Base-by-base conservation (phyloP, 495 filamentous ascomycete species). In the Geopyxis carbonaria region DNA sequence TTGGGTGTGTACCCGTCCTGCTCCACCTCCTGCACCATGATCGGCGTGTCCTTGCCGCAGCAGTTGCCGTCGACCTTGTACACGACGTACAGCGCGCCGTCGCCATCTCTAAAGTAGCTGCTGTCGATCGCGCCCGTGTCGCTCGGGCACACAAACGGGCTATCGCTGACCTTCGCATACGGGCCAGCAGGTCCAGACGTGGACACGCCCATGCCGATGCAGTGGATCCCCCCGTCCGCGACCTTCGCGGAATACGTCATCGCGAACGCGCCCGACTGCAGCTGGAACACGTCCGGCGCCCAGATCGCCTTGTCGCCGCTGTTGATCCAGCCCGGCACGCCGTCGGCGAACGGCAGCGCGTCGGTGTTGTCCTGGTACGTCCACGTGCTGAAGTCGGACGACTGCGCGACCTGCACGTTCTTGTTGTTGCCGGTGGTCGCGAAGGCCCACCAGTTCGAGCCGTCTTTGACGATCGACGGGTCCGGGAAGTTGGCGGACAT, bases 41-140 rank as follows among this genome's bases (percentile, higher is more conserved):
- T 67, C 0, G 73, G 74, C 5, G 73, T 78, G 4, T 61, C 41
- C 4, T 68, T 48, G 11, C 73, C 70, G 23, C 72, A 43, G 44
- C 61, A 64, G 44, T 72, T 76, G 18, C 73, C 73, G 51, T 78
- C 69, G 5, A 77, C 59, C 46, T 77, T 77, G 59, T 70, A 78
- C 1, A 70, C 49, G 4, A 76, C 61, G 38, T 72, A 76, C 5
- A 63, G 59, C n/a, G 48, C 62, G 25, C 69, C 66, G 32, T 69
- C 66, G 0, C 34, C 43, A 45, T 76, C 69, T 9, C 47, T 30
- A 50, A 72, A 75, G 0, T 66, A 68, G 0, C 64, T 47, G 8
- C 72, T 51, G 38, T 78, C 72, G 50, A 78, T 76, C 2, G 72
- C 63, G 2, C 72, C 72, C 31, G 72, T 71, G 35, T 59, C 45